Evolutionary conservation across 2,329 filamentous ascomycete genomes (phyloP), one percentile per base, ranked within the genome.

Genomic region (Stachybotrys chartarum): DNA sequence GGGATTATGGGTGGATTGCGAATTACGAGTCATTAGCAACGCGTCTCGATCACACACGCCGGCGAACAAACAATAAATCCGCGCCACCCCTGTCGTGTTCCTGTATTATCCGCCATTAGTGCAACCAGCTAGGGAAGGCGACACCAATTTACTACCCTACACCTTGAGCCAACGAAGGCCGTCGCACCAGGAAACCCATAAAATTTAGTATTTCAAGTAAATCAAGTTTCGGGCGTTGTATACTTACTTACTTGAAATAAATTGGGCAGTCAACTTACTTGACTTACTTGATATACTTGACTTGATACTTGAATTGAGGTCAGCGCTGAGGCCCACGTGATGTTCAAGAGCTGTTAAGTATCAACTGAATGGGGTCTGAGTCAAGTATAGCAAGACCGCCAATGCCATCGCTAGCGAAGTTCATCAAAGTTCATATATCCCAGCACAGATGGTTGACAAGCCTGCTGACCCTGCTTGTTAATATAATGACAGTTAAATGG

Each of bases 141-240:
- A 50, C 18, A 32, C 48, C 48, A 50, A 50, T 50, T 50, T 14
- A 50, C 24, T 50, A 50, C 48, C 48, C 48, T 50, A 50, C 30
- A 32, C 48, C 48, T 50, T 30, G 48, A 24, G 45, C 45, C 45
- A 18, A 47, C 45, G 17, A 47, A 18, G 10, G 48, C 17, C n/a
- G 48, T 50, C 48, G 48, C 48, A 50, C 30, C 14, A 24, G 48
- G 30, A 30, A 50, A 50, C 30, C 48, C 48, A 50, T 50, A 50
- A 30, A 50, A 50, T 50, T 14, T 50, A 50, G 48, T 50, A 50
- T 50, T 50, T 50, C 48, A 50, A 50, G 48, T 30, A 50, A n/a
- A 47, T 47, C 45, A 47, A 47, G 45, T 47, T 47, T 47, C 45
- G 45, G 45, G 45, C 17, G 17, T 47, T 16, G 17, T 18, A 47